Evolutionary conservation across 1,139 yeast genomes (phyloP).

Genomic region (Yamadazyma songkhlaensis): DNA sequence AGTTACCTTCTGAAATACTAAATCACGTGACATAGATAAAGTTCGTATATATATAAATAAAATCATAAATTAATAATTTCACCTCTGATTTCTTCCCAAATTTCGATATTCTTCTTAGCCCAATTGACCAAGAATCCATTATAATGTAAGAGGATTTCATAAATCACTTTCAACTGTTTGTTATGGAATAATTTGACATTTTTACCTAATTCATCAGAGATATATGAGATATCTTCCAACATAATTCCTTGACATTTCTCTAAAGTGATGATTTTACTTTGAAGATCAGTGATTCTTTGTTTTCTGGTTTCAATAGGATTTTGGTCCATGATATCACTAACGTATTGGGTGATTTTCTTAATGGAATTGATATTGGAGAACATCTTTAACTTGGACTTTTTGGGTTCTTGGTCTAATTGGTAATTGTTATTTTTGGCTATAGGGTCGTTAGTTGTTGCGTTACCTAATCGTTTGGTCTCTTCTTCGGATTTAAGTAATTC

Average conservation of each 20-base stretch:
- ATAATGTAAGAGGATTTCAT: slow-evolving; percentile 47
- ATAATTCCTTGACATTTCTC: slow-evolving; percentile 60
- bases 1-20: slow-evolving; percentile 21
- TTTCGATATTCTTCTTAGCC: slow-evolving; percentile 68
- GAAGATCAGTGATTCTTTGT: slow-evolving; percentile 50
- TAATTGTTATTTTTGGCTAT: slow-evolving; percentile 27
- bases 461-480: slow-evolving; percentile 38
- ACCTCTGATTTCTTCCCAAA: slow-evolving; percentile 68
- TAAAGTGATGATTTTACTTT: slow-evolving; percentile 50
- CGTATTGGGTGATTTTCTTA: slow-evolving; percentile 58
- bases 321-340: slow-evolving; percentile 66
- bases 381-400: slow-evolving; percentile 9
- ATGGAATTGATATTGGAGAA: slow-evolving; percentile 26
- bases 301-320: slow-evolving; percentile 68
- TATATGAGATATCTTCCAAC: slow-evolving; percentile 51
- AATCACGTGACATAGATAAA: neutral
- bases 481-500: slow-evolving; percentile 40
- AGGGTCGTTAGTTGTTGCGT: slow-evolving; percentile 26
- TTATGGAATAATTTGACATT: slow-evolving; percentile 53
- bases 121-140: slow-evolving; percentile 60
- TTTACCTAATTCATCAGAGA: slow-evolving; percentile 48
- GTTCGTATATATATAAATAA: neutral
- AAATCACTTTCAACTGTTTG: slow-evolving; percentile 44
- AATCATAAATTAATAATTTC: slow-evolving; percentile 29
- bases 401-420: slow-evolving; percentile 21